Conservation (phyloP, 1,284 basidiomycete genomes). For the Xerocomus minutiporus region DNA sequence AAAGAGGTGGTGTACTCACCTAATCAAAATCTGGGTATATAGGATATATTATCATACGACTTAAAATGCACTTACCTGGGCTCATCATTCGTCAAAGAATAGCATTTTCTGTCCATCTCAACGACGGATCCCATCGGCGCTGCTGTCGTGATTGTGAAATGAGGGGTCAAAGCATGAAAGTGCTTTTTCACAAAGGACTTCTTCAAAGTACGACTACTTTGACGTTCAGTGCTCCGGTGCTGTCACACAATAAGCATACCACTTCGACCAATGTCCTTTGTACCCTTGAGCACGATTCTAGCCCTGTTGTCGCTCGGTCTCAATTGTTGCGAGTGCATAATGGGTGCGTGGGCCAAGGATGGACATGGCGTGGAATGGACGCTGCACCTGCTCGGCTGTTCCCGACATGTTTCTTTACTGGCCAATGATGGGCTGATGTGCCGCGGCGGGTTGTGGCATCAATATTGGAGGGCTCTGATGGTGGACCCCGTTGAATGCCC, state of each 20-base stretch:
- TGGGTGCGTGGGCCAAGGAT: neutral
- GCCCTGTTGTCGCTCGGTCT: neutral
- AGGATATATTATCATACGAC: too few species aligned
- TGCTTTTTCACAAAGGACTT: neutral
- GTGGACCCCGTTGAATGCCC: conserved; percentile 45
- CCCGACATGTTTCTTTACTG: conserved; percentile 94
- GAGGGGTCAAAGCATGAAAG: too few species aligned
- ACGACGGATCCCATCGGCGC: too few species aligned
- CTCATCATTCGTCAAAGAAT: too few species aligned
- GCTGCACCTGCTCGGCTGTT: conserved; percentile 52
- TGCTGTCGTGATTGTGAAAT: too few species aligned
- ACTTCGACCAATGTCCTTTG: neutral
- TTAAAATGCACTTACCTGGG: too few species aligned
- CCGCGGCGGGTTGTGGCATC: neutral
- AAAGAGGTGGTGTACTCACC: too few species aligned
- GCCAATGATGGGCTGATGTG: neutral
- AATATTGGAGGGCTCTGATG: conserved; percentile 40
- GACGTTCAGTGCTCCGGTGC: too few species aligned
- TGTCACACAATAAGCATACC: too few species aligned
- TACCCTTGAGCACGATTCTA: neutral
- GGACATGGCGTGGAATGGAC: neutral
- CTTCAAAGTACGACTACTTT: too few species aligned
- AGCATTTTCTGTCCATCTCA: too few species aligned
- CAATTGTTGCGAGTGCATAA: neutral
- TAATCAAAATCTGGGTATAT: too few species aligned